A percentile compares a stretch with the other conserved stretches of the same genome.
phyloP scores from a whole-genome alignment of 2,329 filamentous ascomycete species.

The Botryosphaeria dothidea region DNA sequence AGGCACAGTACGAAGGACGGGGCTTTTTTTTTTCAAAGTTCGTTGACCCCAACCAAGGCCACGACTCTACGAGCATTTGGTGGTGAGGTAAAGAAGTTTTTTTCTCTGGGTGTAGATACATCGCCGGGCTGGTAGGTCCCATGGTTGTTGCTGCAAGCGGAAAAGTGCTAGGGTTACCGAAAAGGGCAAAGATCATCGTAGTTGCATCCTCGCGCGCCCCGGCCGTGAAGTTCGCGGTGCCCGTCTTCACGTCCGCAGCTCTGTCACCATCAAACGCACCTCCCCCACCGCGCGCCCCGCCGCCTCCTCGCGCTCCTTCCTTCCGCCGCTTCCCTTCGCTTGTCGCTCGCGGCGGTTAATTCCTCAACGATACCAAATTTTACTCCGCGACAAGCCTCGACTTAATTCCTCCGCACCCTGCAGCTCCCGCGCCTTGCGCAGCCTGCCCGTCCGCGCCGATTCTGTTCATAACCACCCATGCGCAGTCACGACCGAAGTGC shows the following conservation, averaged over 20 bases:
- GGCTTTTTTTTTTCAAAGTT: no score
- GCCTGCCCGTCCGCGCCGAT: constrained; percentile 1
- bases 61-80: no score
- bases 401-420: constrained; percentile 1
- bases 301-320: neutral
- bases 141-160: neutral
- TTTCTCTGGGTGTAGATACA: no score
- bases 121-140: no score
- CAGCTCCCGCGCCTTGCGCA: constrained; percentile 9
- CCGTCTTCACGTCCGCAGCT: constrained; percentile 56
- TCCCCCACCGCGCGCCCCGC: neutral
- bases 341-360: constrained; percentile 2
- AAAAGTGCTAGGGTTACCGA: neutral
- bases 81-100: no score
- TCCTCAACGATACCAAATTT: neutral
- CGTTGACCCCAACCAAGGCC: no score
- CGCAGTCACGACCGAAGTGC: constrained; percentile 4
- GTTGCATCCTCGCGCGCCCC: constrained; percentile 36
- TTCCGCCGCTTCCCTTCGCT: constrained; percentile 6
- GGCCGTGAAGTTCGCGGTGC: constrained; percentile 15
- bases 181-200: constrained; percentile 13
- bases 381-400: neutral
- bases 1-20: no score
- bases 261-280: neutral
- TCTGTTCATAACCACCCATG: neutral